Conservation (phyloP, 129 eudicot species). For the Cynara cardunculus region DNA sequence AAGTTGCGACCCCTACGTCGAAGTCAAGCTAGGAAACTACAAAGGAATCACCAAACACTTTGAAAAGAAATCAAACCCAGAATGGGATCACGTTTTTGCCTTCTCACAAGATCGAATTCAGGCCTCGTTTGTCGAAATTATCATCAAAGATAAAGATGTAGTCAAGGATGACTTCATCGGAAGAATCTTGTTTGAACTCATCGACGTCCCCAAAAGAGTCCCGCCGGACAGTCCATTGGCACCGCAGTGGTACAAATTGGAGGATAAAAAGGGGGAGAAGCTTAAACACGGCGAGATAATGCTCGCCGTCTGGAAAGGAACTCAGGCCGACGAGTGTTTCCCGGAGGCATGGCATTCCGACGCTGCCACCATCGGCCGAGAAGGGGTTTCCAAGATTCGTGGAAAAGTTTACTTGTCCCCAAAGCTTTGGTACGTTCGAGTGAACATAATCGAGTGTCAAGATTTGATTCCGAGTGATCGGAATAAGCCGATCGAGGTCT, state of each 20-base stretch:
- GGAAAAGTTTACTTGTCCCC: constrained; percentile 90
- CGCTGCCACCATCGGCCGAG: constrained; percentile 62
- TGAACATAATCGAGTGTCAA: constrained; percentile 82
- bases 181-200: constrained; percentile 49
- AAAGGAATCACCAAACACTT: constrained; percentile 69
- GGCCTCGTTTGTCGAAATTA: constrained; percentile 55
- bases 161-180: constrained; percentile 80
- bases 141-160: constrained; percentile 69
- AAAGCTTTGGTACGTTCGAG: constrained; percentile 85
- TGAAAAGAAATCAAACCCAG: constrained; percentile 67
- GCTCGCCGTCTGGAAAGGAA: constrained; percentile 91
- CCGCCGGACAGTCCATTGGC: constrained; percentile 94
- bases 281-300: constrained; percentile 71
- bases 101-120: constrained; percentile 78
- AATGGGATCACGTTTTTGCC: constrained; percentile 78
- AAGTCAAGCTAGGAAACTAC: constrained; percentile 84
- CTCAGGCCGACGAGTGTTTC: constrained; percentile 91
- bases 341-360: constrained; percentile 96
- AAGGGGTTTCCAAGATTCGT: constrained; percentile 58
- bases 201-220: constrained; percentile 72
- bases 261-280: constrained; percentile 59
- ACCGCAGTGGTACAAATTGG: constrained; percentile 85
- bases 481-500: constrained; percentile 47
- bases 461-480: constrained; percentile 67
- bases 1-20: constrained; percentile 76